A percentile compares a stretch with the other conserved stretches of the same genome.
phyloP scores from a whole-genome alignment of 2,329 filamentous ascomycete genomes.

The Penicillium glabrum region DNA sequence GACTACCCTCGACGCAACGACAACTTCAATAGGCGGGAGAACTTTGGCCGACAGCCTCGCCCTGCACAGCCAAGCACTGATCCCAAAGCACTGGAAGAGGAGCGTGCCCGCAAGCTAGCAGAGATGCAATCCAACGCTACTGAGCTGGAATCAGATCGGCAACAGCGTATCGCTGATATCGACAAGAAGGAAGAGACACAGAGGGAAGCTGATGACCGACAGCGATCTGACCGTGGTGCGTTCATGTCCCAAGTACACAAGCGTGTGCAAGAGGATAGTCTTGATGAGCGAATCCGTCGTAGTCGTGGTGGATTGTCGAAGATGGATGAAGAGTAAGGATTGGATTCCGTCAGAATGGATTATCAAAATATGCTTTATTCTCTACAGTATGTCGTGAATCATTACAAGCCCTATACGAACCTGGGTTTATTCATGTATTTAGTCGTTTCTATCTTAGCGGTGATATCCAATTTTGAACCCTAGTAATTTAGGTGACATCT shows the following conservation, averaged over 20 bases:
- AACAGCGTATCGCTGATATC: conserved; percentile 65
- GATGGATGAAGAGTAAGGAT: conserved; percentile 27
- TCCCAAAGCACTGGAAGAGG: conserved; percentile 30
- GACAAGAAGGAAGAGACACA: conserved; percentile 65
- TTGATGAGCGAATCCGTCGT: conserved; percentile 36
- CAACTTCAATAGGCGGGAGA: conserved; percentile 16
- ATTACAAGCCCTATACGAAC: neutral
- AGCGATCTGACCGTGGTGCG: conserved; percentile 34
- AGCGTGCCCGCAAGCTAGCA: conserved; percentile 56
- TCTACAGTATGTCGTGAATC: neutral
- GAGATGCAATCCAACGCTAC: conserved; percentile 72
- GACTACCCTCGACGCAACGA: conserved; percentile 22
- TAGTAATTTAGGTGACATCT: neutral
- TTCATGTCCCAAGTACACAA: conserved; percentile 36
- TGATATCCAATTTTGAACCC: conserved; percentile 2
- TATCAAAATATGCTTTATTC: neutral
- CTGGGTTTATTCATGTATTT: neutral
- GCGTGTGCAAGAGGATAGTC: conserved; percentile 34
- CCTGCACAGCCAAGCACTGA: conserved; percentile 17
- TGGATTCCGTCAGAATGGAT: neutral
- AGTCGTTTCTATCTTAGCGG: conserved; percentile 1
- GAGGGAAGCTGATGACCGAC: conserved; percentile 64
- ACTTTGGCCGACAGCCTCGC: conserved; percentile 13
- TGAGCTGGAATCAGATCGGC: conserved; percentile 69
- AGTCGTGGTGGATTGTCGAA: conserved; percentile 33